Percentiles rank a stretch among this genome's conserved stretches.
Evolutionary conservation across 768 basidiomycete genomes (phyloP).

Genomic region (Lactarius hengduanensis): DNA sequence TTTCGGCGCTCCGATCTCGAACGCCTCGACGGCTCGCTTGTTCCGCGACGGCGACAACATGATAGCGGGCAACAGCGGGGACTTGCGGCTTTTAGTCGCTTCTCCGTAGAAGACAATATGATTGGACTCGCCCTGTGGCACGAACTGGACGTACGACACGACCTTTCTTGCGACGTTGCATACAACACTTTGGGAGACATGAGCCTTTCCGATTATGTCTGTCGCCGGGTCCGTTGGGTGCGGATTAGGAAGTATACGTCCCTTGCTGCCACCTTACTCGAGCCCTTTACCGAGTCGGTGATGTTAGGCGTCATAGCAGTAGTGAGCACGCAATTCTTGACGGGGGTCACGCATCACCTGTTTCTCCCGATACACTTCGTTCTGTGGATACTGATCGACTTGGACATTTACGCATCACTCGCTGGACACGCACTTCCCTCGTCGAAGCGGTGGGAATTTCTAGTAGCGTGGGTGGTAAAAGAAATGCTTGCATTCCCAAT

Average conservation of each 20-base stretch:
- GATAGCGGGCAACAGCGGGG: constrained; percentile 45
- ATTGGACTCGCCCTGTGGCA: constrained; percentile 93
- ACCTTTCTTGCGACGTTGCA: constrained; percentile 88
- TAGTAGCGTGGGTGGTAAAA: constrained; percentile 76
- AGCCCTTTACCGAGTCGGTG: constrained; percentile 91
- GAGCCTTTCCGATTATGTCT: constrained; percentile 79
- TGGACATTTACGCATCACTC: constrained; percentile 78
- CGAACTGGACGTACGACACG: constrained; percentile 83
- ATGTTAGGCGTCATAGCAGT: constrained; percentile 65
- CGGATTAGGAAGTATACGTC: constrained; percentile 96
- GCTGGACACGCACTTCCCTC: constrained; percentile 59
- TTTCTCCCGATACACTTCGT: constrained; percentile 60
- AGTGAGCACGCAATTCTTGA: constrained; percentile 50
- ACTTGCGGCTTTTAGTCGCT: constrained; percentile 78
- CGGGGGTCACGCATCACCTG: constrained; percentile 51
- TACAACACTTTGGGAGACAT: constrained; percentile 88
- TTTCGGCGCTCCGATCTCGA: constrained; percentile 90
- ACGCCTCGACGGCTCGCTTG: constrained; percentile 63
- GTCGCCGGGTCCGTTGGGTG: constrained; percentile 93
- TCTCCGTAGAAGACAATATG: constrained; percentile 98
- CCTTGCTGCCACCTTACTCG: constrained; percentile 76
- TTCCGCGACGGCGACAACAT: constrained; percentile 36
- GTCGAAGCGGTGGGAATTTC: constrained; percentile 53
- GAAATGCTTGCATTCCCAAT: constrained; percentile 88
- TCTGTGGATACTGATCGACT: constrained; percentile 74